Base-by-base conservation (phyloP, 495 filamentous ascomycete genomes). In the Aspergillus cavernicola region DNA sequence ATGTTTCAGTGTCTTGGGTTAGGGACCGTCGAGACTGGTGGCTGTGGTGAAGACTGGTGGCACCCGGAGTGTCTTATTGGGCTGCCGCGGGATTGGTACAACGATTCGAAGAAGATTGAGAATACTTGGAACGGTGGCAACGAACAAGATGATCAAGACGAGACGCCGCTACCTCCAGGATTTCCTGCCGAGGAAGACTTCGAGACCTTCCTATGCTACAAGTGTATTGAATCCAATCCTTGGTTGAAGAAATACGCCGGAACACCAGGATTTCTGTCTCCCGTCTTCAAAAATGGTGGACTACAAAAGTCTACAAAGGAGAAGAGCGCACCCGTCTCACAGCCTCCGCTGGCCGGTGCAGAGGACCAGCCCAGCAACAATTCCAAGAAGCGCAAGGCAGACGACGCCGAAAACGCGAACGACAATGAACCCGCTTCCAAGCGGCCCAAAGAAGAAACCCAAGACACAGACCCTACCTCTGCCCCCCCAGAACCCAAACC, bases 21-120 rank as follows among this genome's bases (percentile, higher is more conserved):
- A 4, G 91, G 90, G 0, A 85, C 83, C 0, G 80, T 80, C 29
- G 86, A 86, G 58, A 84, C 85, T 3, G 90, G 89, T 8, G 91
- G 90, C 4, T 99, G 95, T 70, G 92, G 93, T 4, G 95, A 99
- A 73, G 95, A 99, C 67, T 99, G 95, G 95, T 99, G 90, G 79
- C 95, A 99, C 74, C 91, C 93, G 12, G 89, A 92, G 51, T 99
- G 95, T 65, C 68, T 99, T 11, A 83, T 96, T 44, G 93, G 95
- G 8, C 65, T 92, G 11, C 80, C 85, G 2, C 77, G 71, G 55
- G 77, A 77, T 58, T 76, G 66, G 78, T 62, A 70, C 32, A 70
- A 68, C 38, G 61, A 57, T 12, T 53, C 48, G 18, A 65, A 63
- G 8, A 72, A 76, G 15, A 56, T 35, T 13, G 65, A 67, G 19